Conservation (phyloP, 1,284 basidiomycete genomes). For the Ganoderma lingzhi region DNA sequence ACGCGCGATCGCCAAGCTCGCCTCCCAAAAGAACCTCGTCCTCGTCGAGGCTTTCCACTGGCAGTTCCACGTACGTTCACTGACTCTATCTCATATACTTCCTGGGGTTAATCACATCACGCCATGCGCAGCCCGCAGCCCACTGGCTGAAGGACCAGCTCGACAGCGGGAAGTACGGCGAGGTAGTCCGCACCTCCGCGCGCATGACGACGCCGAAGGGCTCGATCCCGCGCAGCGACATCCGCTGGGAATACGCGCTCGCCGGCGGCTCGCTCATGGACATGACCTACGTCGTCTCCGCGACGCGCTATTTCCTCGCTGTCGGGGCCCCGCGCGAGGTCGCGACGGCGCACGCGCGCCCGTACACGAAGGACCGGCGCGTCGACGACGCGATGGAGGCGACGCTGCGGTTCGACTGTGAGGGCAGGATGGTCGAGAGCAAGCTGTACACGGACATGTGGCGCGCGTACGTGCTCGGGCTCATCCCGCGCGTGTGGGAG, state of each 20-base stretch:
- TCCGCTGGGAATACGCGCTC: constrained; percentile 64
- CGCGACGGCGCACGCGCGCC: constrained; percentile 26
- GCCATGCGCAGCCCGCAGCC: constrained; percentile 50
- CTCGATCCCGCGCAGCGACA: constrained; percentile 53
- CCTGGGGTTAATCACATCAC: not conserved
- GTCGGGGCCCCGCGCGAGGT: constrained; percentile 26
- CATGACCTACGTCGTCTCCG: constrained; percentile 43
- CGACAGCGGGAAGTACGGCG: constrained; percentile 47
- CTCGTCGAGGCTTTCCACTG: constrained; percentile 48
- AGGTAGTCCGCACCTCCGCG: constrained; percentile 34
- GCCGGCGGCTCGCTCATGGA: constrained; percentile 81
- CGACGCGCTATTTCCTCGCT: constrained; percentile 31
- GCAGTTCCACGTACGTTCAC: constrained; percentile 35
- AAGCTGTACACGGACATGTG: constrained; percentile 33
- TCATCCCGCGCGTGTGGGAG: constrained; percentile 37
- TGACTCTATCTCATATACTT: not conserved
- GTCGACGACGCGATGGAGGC: constrained; percentile 36
- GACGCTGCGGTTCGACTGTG: constrained; percentile 28
- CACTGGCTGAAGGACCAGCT: constrained; percentile 48
- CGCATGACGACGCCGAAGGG: constrained; percentile 39
- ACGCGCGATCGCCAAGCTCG: constrained; percentile 44
- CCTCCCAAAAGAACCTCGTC: constrained; percentile 44
- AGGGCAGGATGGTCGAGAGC: constrained; percentile 29
- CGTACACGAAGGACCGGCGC: constrained; percentile 22
- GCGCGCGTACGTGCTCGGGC: constrained; percentile 33